Conservation (phyloP, 2,329 filamentous ascomycete species). For the Aspergillus viridinutans region DNA sequence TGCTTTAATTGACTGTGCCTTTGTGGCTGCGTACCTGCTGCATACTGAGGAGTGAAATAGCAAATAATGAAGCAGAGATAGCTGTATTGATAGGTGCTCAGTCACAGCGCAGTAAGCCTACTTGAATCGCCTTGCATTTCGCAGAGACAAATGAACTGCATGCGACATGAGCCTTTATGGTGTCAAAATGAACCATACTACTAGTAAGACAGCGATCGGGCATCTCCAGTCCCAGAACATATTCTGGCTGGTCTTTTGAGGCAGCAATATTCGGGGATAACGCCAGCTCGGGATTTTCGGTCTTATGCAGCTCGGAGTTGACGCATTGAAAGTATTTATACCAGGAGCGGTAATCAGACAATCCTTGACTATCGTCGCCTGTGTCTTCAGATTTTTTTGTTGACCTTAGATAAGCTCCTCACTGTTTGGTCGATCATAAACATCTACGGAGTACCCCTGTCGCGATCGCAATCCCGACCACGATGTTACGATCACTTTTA, state of each 20-base stretch:
- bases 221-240: not conserved
- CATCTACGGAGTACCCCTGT: not conserved
- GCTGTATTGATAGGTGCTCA: not conserved
- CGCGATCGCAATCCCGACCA: not conserved
- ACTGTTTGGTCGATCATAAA: not conserved
- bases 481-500: slow-evolving; percentile 31
- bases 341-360: not conserved
- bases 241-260: not conserved
- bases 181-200: not conserved
- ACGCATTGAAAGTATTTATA: not conserved
- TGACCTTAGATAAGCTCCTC: not conserved
- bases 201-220: not conserved
- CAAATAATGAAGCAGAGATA: not conserved
- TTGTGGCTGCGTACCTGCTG: too few species aligned
- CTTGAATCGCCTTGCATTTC: not conserved
- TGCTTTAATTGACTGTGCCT: not conserved
- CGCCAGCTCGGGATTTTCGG: not conserved
- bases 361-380: not conserved
- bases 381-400: not conserved
- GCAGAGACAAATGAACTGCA: not conserved
- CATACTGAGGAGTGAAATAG: not conserved
- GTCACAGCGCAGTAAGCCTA: not conserved
- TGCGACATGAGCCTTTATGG: not conserved
- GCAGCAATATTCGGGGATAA: not conserved
- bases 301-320: not conserved